Base-by-base conservation (phyloP, 169 alveolate genomes). In the Ichthyophthirius multifiliis region DNA sequence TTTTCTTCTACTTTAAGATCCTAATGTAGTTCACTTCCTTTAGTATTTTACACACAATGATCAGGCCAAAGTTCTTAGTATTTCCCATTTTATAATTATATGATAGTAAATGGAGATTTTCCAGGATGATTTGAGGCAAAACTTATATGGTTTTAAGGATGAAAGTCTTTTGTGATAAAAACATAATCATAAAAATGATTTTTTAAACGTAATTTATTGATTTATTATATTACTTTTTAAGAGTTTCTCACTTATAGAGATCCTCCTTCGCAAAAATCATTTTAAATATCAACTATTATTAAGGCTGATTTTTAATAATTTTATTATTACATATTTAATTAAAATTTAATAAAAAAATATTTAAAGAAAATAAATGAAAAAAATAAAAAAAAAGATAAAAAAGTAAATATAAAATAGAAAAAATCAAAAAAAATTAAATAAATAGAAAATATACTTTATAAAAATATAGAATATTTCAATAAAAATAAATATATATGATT, bases 221-320 rank as follows among this genome's bases (percentile, higher is more conserved):
- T 83, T 4, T 82, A 13, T 0, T 90, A 84, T 13, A 93, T 76
- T 4, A 90, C 89, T 48, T 89, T 76, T 1, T 45, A 31, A 3
- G 93, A 89, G 1, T 75, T 83, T 23, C 74, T 27, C 7, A 89
- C 93, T 12, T 37, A 91, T 4, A 93, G 83, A 10, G 93, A 79
- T 3, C 97, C 97, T 32, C 94, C 94, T 77, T 90, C 94, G 55
- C 95, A 93, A 71, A 93, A 93, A 47, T 93, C 97, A 79, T 93
- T 89, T 63, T 93, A 78, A 1, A 89, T 86, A 73, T 93, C 95
- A 18, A 90, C 93, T 13, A 93, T 83, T 10, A 93, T 47, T 41
- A 93, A 77, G 2, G 93, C 93, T 1, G 62, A n/a, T n/a, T n/a
- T n/a, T n/a, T n/a, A n/a, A n/a, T n/a, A n/a, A n/a, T n/a, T n/a